A percentile compares a stretch with the other conserved stretches of the same genome.
Conservation (phyloP, 139 green algal genomes). For the Coelastrella sp. region DNA sequence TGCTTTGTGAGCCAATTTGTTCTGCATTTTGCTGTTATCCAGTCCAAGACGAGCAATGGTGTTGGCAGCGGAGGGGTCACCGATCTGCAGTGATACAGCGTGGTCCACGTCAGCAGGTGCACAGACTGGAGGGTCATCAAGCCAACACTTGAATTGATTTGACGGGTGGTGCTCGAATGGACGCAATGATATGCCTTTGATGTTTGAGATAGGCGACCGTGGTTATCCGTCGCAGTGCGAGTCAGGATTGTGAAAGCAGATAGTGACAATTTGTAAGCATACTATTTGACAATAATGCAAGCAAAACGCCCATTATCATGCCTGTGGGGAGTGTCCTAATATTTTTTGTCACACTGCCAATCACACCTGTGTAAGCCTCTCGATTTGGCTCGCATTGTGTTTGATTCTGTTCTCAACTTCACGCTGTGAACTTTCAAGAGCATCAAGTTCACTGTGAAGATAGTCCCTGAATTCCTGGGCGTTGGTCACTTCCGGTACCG, state of each 20-base stretch:
- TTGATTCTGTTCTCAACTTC: not conserved
- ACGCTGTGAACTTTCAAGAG: not conserved
- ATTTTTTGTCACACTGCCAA: not conserved
- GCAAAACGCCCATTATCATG: too few species aligned
- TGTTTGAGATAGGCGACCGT: too few species aligned
- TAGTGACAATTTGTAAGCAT: too few species aligned
- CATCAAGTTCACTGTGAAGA: not conserved
- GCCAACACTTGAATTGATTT: not conserved
- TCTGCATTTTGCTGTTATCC: constrained; percentile 3
- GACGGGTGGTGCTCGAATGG: too few species aligned
- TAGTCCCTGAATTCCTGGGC: not conserved
- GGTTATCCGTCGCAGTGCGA: too few species aligned
- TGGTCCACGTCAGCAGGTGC: not conserved
- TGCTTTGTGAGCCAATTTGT: not conserved
- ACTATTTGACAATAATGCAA: too few species aligned
- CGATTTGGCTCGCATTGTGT: not conserved
- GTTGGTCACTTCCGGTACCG: not conserved
- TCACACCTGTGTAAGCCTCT: not conserved
- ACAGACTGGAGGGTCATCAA: not conserved
- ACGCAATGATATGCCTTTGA: too few species aligned
- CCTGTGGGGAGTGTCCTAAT: not conserved
- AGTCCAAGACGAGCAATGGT: not conserved
- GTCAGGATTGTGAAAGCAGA: too few species aligned
- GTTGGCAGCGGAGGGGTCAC: not conserved
- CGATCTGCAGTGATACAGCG: not conserved